Conservation (phyloP, 176 grass and related monocot genomes). For the Olyra latifolia region DNA sequence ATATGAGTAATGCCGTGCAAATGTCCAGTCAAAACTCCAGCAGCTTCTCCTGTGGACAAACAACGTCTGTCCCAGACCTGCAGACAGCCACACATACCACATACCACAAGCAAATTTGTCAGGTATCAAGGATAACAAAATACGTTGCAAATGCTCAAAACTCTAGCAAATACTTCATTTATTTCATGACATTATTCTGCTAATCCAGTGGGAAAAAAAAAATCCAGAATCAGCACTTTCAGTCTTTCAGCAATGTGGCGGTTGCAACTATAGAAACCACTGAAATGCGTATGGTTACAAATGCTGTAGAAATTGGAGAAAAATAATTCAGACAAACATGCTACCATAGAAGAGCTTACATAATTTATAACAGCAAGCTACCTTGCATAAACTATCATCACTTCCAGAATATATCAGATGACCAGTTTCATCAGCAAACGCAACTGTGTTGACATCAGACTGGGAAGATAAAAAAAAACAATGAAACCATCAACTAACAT, state of each 20-base stretch:
- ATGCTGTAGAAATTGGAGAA: conserved; percentile 3
- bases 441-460: conserved; percentile 88
- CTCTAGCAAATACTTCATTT: neutral
- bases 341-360: neutral
- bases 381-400: conserved; percentile 86
- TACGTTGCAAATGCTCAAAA: neutral
- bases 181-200: neutral
- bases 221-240: neutral
- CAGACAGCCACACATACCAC: conserved; percentile 28
- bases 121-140: neutral
- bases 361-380: conserved; percentile 38
- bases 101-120: conserved; percentile 2
- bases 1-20: conserved; percentile 85
- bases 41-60: conserved; percentile 62
- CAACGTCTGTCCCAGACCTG: conserved; percentile 94
- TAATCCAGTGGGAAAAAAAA: neutral
- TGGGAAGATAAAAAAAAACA: conserved; percentile 35
- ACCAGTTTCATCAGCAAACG: conserved; percentile 76
- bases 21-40: conserved; percentile 75
- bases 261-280: neutral
- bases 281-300: neutral
- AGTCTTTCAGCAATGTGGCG: conserved; percentile 8
- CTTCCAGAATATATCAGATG: conserved; percentile 89
- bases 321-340: conserved; percentile 7
- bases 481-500: neutral